Percentiles rank a stretch among this genome's conserved stretches.
phyloP scores from a whole-genome alignment of 78 protist genomes.

The Dictyostelium discoideum region DNA sequence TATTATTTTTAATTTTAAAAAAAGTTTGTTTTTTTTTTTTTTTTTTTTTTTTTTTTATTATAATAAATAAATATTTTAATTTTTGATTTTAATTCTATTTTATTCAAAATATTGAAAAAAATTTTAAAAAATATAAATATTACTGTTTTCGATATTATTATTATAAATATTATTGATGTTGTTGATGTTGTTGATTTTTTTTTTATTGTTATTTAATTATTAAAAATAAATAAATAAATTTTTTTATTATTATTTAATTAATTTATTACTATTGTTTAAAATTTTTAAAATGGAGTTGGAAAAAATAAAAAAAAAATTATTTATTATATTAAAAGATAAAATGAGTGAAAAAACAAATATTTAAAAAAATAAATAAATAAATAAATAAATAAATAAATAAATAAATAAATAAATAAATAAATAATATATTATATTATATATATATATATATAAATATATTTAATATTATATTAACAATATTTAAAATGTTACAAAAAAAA shows the following conservation, averaged over 20 bases:
- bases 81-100: too few relatives aligned
- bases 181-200: too few relatives aligned
- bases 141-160: not conserved
- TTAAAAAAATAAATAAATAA: not conserved
- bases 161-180: not conserved
- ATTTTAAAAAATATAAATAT: not conserved
- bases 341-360: not conserved
- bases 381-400: not conserved
- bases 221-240: not conserved
- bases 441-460: too few relatives aligned
- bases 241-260: too few relatives aligned
- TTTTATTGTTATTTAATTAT: not conserved
- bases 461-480: not conserved
- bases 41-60: not conserved
- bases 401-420: not conserved
- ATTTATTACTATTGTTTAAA: not conserved
- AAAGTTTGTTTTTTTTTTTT: not conserved
- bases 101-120: not conserved
- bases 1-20: not conserved
- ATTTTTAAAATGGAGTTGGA: not conserved
- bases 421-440: not conserved
- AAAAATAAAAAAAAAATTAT: not conserved
- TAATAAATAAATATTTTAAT: too few relatives aligned
- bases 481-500: not conserved
- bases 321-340: not conserved